Base-by-base conservation (phyloP, 805 yeast species). In the Starmerella scarabaei region DNA sequence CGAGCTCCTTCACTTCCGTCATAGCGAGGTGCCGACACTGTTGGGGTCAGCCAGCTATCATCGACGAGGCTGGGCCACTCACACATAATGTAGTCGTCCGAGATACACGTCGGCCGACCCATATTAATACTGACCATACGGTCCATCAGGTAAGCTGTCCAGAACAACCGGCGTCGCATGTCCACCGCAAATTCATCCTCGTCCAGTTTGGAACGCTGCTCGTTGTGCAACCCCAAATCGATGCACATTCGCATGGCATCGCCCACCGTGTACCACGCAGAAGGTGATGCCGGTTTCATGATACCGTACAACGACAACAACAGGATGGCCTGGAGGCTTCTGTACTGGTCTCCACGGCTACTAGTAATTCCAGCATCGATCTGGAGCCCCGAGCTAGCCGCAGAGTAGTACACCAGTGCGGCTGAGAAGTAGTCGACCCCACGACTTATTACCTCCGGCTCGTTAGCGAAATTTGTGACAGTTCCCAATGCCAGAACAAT, bases 241-340 rank as follows among this genome's bases (percentile, higher is more conserved):
- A 84, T 82, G 50, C 88, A 76, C 36, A 82, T 59, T 44, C 95
- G 67, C 36, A 83, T 59, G 0, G 88, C 85, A 1, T 82, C 72
- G 0, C 94, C 94, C 47, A 82, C 62, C 3, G 80, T 73, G 55
- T 82, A 82, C 96, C 96, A 85, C n/a, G 82, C 83, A 3, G 94
- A 91, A 0, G 94, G 94, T 12, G 73, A 72, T 1, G 88, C 77
- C 0, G 95, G 95, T 42, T 94, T 68, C 94, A 85, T 83, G 26
- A 79, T 67, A 1, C 93, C 74, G 54, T 80, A 85, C 4, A 77
- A 54, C 0, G 88, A 73, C 31, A 80, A 60, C 12, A 82, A 62
- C 15, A 85, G 55, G 12, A 81, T 63, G 0, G 86, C 85, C 53
- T 80, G 88, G 3, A 85, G 58, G 1, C 80, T 68, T 50, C 81